Conservation (phyloP, 2,329 filamentous ascomycete genomes). For the Colletotrichum musicola region DNA sequence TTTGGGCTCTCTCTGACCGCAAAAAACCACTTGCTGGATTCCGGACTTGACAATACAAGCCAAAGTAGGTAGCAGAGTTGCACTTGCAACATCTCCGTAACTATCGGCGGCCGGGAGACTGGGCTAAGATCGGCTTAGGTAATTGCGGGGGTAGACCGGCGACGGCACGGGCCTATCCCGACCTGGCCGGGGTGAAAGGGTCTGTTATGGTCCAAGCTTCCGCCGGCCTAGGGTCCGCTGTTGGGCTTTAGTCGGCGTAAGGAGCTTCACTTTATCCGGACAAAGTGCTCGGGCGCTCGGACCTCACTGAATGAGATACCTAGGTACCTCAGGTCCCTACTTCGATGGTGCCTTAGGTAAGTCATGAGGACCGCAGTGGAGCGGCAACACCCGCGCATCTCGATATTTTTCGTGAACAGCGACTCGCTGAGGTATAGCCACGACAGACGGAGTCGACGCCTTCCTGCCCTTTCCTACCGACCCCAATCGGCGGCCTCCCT, state of each 20-base stretch:
- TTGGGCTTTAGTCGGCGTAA: neutral
- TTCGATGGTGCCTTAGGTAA: slow-evolving; percentile 16
- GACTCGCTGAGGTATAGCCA: slow-evolving; percentile 14
- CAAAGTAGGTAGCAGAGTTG: neutral
- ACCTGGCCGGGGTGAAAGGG: slow-evolving; percentile 1
- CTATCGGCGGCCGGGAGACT: neutral
- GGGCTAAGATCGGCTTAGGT: slow-evolving; percentile 21
- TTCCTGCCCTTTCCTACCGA: neutral
- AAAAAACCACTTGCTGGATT: neutral
- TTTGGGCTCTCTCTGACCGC: neutral
- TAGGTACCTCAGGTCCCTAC: too few species aligned
- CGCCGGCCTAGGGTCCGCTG: too few species aligned
- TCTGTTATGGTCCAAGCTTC: too few species aligned
- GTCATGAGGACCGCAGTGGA: slow-evolving; percentile 23
- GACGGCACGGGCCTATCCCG: slow-evolving; percentile 35
- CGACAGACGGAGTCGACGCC: neutral
- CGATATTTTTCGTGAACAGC: slow-evolving; percentile 37
- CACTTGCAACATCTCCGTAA: slow-evolving; percentile 3
- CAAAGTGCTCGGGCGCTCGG: neutral
- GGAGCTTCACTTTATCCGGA: slow-evolving; percentile 3
- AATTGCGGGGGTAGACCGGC: slow-evolving; percentile 19
- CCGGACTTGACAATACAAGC: neutral
- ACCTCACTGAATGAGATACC: too few species aligned
- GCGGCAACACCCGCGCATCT: slow-evolving; percentile 35
- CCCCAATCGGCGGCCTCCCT: neutral